Conservation (phyloP, 75 land plant genomes). For the Pinus taeda region DNA sequence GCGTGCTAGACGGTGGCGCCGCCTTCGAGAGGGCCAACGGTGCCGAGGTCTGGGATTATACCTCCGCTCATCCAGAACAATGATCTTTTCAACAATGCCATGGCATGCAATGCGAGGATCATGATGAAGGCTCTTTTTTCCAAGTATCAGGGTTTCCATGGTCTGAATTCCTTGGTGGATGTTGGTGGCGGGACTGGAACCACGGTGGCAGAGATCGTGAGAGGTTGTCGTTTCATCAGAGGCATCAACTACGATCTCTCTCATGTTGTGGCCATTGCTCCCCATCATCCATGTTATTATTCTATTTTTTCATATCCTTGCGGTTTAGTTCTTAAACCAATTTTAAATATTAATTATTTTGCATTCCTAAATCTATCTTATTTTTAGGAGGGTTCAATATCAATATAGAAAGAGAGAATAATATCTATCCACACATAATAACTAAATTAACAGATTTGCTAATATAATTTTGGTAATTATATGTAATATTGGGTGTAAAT, state of each 20-base stretch:
- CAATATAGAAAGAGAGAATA: constrained; percentile 11
- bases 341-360: too few species aligned
- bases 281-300: constrained; percentile 20
- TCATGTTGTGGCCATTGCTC: constrained; percentile 28
- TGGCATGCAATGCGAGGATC: constrained; percentile 11
- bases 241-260: constrained; percentile 44
- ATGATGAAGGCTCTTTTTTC: too few species aligned
- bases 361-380: too few species aligned
- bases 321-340: too few species aligned
- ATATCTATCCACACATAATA: too few species aligned
- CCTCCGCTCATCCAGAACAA: neutral
- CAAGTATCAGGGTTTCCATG: constrained; percentile 13
- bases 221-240: constrained; percentile 3
- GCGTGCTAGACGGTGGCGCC: constrained; percentile 9
- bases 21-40: constrained; percentile 20
- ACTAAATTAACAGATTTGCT: too few species aligned
- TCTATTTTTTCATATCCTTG: neutral
- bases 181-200: constrained; percentile 20
- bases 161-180: constrained; percentile 32
- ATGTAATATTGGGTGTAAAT: neutral
- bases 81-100: constrained; percentile 25
- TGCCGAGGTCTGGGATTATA: constrained; percentile 6
- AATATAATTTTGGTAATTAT: neutral
- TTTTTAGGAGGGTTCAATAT: too few species aligned
- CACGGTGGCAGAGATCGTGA: constrained; percentile 20